Base-by-base conservation (phyloP, 1,284 basidiomycete genomes). In the Rhodotorula sp. region DNA sequence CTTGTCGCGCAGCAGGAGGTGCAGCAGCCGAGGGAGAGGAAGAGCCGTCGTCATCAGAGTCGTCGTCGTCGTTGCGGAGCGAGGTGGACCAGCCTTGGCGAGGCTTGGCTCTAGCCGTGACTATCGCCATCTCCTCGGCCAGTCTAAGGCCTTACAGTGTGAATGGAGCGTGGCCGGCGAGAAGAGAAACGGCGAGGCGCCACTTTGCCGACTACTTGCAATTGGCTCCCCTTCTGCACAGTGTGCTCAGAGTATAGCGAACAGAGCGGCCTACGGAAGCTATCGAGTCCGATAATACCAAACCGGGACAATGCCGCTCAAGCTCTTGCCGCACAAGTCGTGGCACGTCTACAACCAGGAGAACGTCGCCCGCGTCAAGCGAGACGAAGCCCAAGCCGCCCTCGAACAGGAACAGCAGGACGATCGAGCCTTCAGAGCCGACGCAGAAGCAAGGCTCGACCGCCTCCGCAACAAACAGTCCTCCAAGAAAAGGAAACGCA, bases 261-360 rank as follows among this genome's bases (percentile, higher is more conserved):
- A 29, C 29, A 29, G 29, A 29, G 29, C 29, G 29, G 29, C 29
- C 3, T 29, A 29, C 29, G 29, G 29, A 29, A 29, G 29, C 29
- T 29, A 29, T 29, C 29, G 29, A 29, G 29, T 29, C 29, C 29
- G 29, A 29, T 2, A 29, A 29, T 29, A 29, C 29, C 2, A 29
- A 29, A 2, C 29, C 29, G 29, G 29, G 29, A 29, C 29, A 29
- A 34, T 73, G 69, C 68, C 67, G 0, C 49, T 73, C 69, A 71
- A 73, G 57, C 74, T 75, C n/a, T 48, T 73, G 5, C 69, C 64
- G 6, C 71, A 73, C 64, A 75, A 75, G 62, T 72, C 70, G 16
- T 75, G 64, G 60, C 73, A 73, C 68, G 69, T 71, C 57, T 76
- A 76, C 65, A 60, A 47, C 15, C 63, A 61, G 4, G 72, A 69